These are phyloP conservation scores for Xanthoceras sorbifolium DNA, from an alignment of 345 rosid genomes.

Conservation along the genomic window DNA sequence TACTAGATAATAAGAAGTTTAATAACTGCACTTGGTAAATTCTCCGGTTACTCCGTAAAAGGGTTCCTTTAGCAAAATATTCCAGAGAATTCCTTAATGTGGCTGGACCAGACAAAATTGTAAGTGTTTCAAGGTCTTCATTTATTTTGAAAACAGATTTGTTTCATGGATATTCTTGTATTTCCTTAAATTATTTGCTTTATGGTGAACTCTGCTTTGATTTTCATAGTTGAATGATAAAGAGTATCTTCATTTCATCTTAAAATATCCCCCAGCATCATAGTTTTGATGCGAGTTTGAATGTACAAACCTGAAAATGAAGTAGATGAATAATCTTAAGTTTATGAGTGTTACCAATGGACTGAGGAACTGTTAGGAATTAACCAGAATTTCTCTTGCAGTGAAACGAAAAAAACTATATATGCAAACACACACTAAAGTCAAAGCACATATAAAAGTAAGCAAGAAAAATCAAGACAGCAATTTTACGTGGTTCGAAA, in stretches of 20 bases:
- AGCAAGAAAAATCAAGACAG: no score
- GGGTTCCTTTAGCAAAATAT: neutral
- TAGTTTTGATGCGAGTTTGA: neutral
- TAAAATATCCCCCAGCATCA: neutral
- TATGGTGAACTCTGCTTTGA: neutral
- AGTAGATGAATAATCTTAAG: neutral
- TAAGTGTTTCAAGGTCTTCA: neutral
- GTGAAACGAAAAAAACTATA: no score
- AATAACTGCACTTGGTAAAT: neutral
- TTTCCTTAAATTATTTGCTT: neutral
- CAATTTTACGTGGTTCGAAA: no score
- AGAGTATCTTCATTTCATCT: neutral
- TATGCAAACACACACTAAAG: no score
- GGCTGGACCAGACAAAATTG: constrained; percentile 18
- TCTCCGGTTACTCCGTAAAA: neutral
- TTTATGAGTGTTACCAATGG: neutral
- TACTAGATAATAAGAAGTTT: neutral
- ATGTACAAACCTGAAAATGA: neutral
- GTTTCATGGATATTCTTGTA: neutral
- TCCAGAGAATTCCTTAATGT: constrained; percentile 7
- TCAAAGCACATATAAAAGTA: no score
- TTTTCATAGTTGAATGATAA: neutral
- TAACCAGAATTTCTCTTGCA: no score
- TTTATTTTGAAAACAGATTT: neutral
- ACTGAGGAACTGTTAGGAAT: no score